Evolutionary conservation across 73 alveolate genomes (phyloP), one percentile per base, ranked within the genome.

Genomic region (Paramecium sexaurelia): DNA sequence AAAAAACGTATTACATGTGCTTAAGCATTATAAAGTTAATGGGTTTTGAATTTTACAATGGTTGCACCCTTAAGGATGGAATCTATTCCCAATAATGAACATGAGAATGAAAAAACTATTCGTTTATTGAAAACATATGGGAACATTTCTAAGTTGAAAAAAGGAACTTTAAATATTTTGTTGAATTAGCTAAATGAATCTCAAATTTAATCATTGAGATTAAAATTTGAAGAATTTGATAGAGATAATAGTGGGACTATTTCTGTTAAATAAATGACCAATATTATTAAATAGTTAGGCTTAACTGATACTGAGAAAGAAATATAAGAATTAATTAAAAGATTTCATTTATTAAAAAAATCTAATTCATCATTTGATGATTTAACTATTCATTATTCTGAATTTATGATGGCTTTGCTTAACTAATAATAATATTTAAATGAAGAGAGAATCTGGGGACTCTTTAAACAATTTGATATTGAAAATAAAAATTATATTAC

Each of bases 1-100:
- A 96, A 96, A 75, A 93, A 92, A 83, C 97, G 99, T 92, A 85
- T 95, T 22, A 92, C 98, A 55, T 96, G 99, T 45, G 97, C 96
- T 15, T 93, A 98, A 67, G 99, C 99, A 0, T 95, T 92, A 73
- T 92, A 94, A 41, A 98, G 96, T 93, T 78, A 91, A 15, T 98
- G 99, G 99, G 27, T 78, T 5, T n/a, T 8, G 13, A 40, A 78
- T 37, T 56, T 82, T 27, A 32, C 24, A 19, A 45, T 6, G 29
- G n/a, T 43, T 7, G 20, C 29, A 5, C 26, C 73, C 15, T n/a
- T 84, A n/a, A 5, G 55, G 0, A 88, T 68, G 56, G 56, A 41
- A 22, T 39, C 85, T 7, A 89, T 73, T 15, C 40, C 90, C 4
- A 22, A 78, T 17, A 35, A 73, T 20, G 90, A 45, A 40, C 61